Percentiles rank a stretch among this genome's conserved stretches.
These are phyloP conservation scores for Mycena sp. DNA, from an alignment of 1,284 basidiomycete species.

Conservation along the genomic window DNA sequence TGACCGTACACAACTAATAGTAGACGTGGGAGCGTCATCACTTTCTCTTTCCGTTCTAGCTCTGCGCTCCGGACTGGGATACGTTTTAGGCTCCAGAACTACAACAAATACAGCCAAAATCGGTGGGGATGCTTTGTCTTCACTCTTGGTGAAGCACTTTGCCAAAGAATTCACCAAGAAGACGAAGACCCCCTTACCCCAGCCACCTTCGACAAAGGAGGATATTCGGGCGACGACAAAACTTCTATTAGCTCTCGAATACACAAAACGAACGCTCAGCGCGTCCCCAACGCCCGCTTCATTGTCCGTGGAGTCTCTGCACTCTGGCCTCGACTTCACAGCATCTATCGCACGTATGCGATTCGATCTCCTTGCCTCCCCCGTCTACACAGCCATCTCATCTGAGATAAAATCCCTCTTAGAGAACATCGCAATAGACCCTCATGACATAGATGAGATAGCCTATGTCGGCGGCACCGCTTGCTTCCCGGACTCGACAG, in stretches of 20 bases:
- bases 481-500: conserved; percentile 87
- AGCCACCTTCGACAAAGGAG: conserved; percentile 59
- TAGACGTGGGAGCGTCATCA: conserved; percentile 78
- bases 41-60: conserved; percentile 70
- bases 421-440: conserved; percentile 70
- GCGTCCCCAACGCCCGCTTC: conserved; percentile 91
- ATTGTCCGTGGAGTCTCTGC: conserved; percentile 92
- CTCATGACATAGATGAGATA: conserved; percentile 89
- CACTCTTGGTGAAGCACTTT: conserved; percentile 87
- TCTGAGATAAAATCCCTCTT: conserved; percentile 73
- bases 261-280: conserved; percentile 93
- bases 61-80: conserved; percentile 72
- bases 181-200: conserved; percentile 82
- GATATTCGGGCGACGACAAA: conserved; percentile 94
- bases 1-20: conserved; percentile 75
- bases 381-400: conserved; percentile 80
- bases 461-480: conserved; percentile 92
- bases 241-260: conserved; percentile 91
- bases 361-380: conserved; percentile 87
- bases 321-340: conserved; percentile 94
- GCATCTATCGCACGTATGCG: conserved; percentile 94
- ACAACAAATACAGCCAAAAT: conserved; percentile 70
- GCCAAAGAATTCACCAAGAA: conserved; percentile 98
- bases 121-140: conserved; percentile 60
- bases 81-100: conserved; percentile 62